Percentiles rank a stretch among this genome's conserved stretches.
These are phyloP conservation scores for Emydomyces testavorans DNA, from an alignment of 2,329 filamentous ascomycete species.

Conservation along the genomic window DNA sequence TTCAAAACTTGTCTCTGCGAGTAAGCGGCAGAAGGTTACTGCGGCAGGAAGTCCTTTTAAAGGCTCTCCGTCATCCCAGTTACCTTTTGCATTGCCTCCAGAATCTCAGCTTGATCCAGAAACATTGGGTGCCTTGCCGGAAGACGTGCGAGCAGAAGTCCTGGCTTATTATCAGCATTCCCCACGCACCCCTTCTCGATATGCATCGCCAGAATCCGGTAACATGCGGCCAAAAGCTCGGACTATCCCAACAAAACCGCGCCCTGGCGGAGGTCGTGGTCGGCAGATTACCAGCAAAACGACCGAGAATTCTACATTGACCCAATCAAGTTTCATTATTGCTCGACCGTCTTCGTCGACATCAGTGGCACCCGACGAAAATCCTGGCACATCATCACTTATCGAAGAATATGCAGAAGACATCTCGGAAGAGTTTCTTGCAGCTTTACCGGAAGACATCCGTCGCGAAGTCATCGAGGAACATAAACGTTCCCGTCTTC, in stretches of 20 bases:
- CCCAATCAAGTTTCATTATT: conserved; percentile 62
- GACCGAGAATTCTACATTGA: conserved; percentile 48
- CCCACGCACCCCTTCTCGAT: conserved; percentile 33
- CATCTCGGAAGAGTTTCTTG: conserved; percentile 61
- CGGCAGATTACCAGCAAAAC: conserved; percentile 42
- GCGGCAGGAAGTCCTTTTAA: neutral
- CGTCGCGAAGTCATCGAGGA: conserved; percentile 67
- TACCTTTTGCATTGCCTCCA: conserved; percentile 37
- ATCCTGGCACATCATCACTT: conserved; percentile 17
- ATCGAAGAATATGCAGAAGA: conserved; percentile 22
- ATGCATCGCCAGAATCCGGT: conserved; percentile 28
- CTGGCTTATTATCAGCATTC: conserved; percentile 54
- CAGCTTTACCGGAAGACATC: conserved; percentile 71
- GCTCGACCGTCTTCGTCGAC: conserved; percentile 17
- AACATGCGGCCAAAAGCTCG: conserved; percentile 33
- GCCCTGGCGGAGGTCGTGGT: conserved; percentile 42
- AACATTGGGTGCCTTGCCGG: conserved; percentile 69
- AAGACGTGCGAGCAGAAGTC: conserved; percentile 75
- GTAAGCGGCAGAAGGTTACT: conserved; percentile 19
- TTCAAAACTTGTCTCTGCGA: conserved; percentile 56
- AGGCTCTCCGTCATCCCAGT: conserved; percentile 23
- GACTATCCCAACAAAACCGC: conserved; percentile 53
- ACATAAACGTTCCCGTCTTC: conserved; percentile 51
- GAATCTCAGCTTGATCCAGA: conserved; percentile 77
- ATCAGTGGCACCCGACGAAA: conserved; percentile 12